phyloP scores from a whole-genome alignment of 345 rosid genomes.

The Gossypium herbaceum region DNA sequence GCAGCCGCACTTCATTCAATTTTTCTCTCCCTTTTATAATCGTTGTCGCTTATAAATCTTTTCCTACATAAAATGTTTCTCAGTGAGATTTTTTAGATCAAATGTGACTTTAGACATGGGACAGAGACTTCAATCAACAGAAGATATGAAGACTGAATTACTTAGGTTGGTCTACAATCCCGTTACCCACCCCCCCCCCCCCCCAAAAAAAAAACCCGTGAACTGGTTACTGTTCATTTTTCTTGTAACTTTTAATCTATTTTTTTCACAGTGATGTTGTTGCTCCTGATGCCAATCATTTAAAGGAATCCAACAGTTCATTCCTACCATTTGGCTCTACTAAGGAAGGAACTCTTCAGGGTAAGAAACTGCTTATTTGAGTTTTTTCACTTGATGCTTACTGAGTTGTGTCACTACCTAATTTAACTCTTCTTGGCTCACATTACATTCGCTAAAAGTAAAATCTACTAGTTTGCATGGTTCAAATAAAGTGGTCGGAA shows the following conservation, averaged over 20 bases:
- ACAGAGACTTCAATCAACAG: constrained; percentile 24
- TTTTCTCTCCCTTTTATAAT: not conserved
- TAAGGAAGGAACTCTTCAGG: constrained; percentile 22
- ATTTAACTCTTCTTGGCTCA: not conserved
- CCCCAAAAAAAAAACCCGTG: not conserved
- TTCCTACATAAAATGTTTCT: not conserved
- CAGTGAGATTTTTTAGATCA: constrained; percentile 17
- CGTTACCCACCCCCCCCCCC: no score
- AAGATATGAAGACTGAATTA: constrained; percentile 15
- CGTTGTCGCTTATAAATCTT: not conserved
- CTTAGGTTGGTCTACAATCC: constrained; percentile 23
- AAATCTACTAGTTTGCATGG: no score
- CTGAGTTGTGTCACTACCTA: not conserved
- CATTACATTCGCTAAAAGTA: not conserved
- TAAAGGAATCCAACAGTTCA: constrained; percentile 10
- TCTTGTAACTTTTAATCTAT: constrained; percentile 8
- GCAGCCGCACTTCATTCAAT: not conserved
- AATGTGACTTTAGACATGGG: constrained; percentile 9
- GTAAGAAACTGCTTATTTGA: constrained; percentile 16
- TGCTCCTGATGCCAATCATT: constrained; percentile 12
- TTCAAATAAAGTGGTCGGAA: not conserved
- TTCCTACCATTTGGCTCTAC: constrained; percentile 17
- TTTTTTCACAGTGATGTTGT: constrained; percentile 21
- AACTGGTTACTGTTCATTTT: not conserved
- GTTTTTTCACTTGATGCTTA: not conserved